Conservation (phyloP, 768 basidiomycete species). For the Mrakia frigida region DNA sequence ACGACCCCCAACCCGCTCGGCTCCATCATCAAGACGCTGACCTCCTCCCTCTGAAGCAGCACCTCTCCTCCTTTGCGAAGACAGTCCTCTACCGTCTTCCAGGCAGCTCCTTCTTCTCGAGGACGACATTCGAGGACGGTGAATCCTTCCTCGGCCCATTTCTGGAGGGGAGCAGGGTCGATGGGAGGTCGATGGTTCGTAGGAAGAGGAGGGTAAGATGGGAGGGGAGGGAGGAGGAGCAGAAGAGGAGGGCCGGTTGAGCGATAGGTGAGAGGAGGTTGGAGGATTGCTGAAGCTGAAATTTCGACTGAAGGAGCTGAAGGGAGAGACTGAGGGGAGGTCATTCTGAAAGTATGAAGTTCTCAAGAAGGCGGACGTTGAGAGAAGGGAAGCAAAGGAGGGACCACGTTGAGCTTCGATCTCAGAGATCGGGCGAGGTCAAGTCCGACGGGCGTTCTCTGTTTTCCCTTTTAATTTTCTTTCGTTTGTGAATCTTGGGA, state of each 20-base stretch:
- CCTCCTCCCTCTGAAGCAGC: neutral
- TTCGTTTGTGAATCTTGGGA: too few species aligned
- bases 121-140: neutral
- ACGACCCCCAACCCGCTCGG: neutral
- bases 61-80: neutral
- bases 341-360: neutral
- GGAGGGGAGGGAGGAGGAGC: conserved; percentile 3
- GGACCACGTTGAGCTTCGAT: too few species aligned
- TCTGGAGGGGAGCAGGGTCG: conserved; percentile 12
- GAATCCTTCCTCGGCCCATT: conserved; percentile 24
- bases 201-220: neutral
- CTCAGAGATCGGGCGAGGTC: too few species aligned
- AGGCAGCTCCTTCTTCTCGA: neutral
- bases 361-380: neutral
- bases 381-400: too few species aligned
- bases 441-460: too few species aligned
- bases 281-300: neutral
- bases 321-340: neutral
- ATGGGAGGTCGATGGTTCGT: neutral
- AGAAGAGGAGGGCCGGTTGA: conserved; percentile 2
- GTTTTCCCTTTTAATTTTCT: too few species aligned
- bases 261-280: conserved; percentile 4
- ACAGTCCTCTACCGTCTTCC: neutral
- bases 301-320: neutral
- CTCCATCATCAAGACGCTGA: neutral